These are phyloP conservation scores for Aurifilum marmelostoma DNA, from an alignment of 2,329 filamentous ascomycete genomes.

Conservation along the genomic window DNA sequence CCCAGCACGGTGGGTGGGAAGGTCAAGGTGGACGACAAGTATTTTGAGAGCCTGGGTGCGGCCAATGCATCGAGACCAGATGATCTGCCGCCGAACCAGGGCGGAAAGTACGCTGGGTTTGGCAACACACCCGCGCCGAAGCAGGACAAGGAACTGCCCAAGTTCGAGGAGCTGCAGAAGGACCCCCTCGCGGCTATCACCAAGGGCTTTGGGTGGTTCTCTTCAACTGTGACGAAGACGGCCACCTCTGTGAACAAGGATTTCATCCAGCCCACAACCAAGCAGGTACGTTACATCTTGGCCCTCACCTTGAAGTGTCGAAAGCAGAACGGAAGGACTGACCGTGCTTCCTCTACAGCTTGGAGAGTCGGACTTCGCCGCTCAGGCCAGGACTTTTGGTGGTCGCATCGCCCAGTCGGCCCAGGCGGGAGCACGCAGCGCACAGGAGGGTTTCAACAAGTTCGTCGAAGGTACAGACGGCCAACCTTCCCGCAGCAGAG, in stretches of 20 bases:
- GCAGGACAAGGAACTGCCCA: slow-evolving; percentile 55
- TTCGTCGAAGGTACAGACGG: slow-evolving; percentile 78
- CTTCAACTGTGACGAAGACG: slow-evolving; percentile 83
- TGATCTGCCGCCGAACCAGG: slow-evolving; percentile 80
- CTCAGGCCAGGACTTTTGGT: slow-evolving; percentile 63
- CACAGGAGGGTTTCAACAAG: slow-evolving; percentile 78
- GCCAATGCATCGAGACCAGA: slow-evolving; percentile 80
- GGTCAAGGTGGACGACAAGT: slow-evolving; percentile 77
- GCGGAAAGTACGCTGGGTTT: slow-evolving; percentile 91
- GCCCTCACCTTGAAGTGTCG: slow-evolving; percentile 1
- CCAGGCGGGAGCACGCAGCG: slow-evolving; percentile 71
- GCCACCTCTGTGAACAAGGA: slow-evolving; percentile 90
- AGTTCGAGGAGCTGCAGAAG: slow-evolving; percentile 85
- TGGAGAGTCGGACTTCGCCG: slow-evolving; percentile 77
- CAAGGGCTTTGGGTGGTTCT: slow-evolving; percentile 94
- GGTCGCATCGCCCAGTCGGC: slow-evolving; percentile 69
- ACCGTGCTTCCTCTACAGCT: slow-evolving; percentile 54
- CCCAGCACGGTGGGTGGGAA: slow-evolving; percentile 45
- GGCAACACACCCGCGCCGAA: slow-evolving; percentile 71
- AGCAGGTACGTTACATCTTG: slow-evolving; percentile 64
- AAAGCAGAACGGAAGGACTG: background rate
- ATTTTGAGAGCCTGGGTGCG: slow-evolving; percentile 82
- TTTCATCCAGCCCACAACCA: slow-evolving; percentile 90
- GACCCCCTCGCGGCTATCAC: slow-evolving; percentile 87
- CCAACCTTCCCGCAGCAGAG: slow-evolving; percentile 25